A percentile compares a stretch with the other conserved stretches of the same genome.
Evolutionary conservation across 2,329 filamentous ascomycete genomes (phyloP).

Genomic region (Phaeophleospora eucalypticola): DNA sequence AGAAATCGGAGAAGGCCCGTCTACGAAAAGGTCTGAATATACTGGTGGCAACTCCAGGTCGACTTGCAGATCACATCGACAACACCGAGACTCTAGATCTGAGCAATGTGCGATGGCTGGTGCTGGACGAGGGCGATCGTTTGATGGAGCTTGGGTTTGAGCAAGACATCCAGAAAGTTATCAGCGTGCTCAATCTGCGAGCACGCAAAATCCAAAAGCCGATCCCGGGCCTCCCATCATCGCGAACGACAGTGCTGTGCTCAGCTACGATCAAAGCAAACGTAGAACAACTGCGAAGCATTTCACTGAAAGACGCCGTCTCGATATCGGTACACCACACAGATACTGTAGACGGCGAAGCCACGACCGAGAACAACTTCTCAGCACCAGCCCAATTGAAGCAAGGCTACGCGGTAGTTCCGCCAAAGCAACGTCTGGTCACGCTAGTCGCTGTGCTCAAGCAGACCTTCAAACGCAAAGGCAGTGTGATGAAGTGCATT

Average conservation of each 20-base stretch:
- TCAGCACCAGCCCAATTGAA: slow-evolving; percentile 88
- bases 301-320: slow-evolving; percentile 87
- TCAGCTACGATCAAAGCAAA: slow-evolving; percentile 98
- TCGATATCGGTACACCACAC: slow-evolving; percentile 66
- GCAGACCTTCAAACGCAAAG: slow-evolving; percentile 79
- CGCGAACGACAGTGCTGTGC: slow-evolving; percentile 83
- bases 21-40: slow-evolving; percentile 94
- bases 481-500: slow-evolving; percentile 93
- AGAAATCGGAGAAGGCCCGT: slow-evolving; percentile 84
- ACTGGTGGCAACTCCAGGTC: slow-evolving; percentile 86
- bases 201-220: slow-evolving; percentile 56
- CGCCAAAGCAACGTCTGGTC: slow-evolving; percentile 85
- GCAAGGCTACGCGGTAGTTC: slow-evolving; percentile 82
- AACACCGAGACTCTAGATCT: slow-evolving; percentile 88
- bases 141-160: slow-evolving; percentile 98
- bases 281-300: slow-evolving; percentile 87
- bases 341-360: slow-evolving; percentile 40
- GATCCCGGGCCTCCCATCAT: slow-evolving; percentile 63
- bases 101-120: slow-evolving; percentile 84
- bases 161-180: slow-evolving; percentile 83
- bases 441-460: slow-evolving; percentile 81
- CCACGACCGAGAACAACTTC: slow-evolving; percentile 56
- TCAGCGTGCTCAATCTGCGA: slow-evolving; percentile 69
- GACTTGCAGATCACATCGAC: slow-evolving; percentile 84
- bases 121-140: slow-evolving; percentile 94